Percentiles rank a stretch among this genome's conserved stretches.
Conservation (phyloP, 768 basidiomycete species). For the Leccinum disarticulatum region DNA sequence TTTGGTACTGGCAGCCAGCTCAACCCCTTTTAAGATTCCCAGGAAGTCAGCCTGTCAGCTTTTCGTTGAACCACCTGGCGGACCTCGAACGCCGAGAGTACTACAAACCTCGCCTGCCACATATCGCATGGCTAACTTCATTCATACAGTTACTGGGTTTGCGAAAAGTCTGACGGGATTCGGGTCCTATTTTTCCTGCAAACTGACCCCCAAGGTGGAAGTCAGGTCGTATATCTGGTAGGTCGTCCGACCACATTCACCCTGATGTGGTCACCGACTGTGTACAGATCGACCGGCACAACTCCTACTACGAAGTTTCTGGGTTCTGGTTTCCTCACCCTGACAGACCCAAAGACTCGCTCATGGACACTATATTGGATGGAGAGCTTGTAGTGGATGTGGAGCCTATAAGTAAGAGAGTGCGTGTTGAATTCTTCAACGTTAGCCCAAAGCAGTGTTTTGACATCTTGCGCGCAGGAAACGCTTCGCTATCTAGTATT, state of each 20-base stretch:
- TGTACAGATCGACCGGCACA: constrained; percentile 89
- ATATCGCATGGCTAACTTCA: constrained; percentile 14
- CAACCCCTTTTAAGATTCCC: constrained; percentile 65
- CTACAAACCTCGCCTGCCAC: constrained; percentile 2
- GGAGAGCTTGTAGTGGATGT: constrained; percentile 93
- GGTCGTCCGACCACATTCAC: constrained; percentile 27
- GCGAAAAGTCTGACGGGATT: constrained; percentile 97
- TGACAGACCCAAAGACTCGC: constrained; percentile 62
- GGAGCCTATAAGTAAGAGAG: constrained; percentile 71
- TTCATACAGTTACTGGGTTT: constrained; percentile 88
- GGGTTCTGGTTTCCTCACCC: constrained; percentile 92
- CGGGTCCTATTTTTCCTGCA: constrained; percentile 83
- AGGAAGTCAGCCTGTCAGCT: constrained; percentile 95
- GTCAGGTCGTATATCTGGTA: constrained; percentile 75
- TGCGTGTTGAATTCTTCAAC: constrained; percentile 35
- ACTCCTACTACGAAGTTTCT: constrained; percentile 69
- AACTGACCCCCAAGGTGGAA: constrained; percentile 50
- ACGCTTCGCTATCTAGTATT: constrained; percentile 83
- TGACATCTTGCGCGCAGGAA: constrained; percentile 48
- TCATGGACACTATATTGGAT: constrained; percentile 83
- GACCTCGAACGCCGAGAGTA: constrained; percentile 86
- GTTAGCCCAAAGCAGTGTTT: not conserved
- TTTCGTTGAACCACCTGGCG: constrained; percentile 63
- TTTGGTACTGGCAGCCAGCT: constrained; percentile 8
- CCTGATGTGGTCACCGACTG: constrained; percentile 8